Percentiles rank a stretch among this genome's conserved stretches.
phyloP scores from a whole-genome alignment of 2,329 filamentous ascomycete species.

The Magnaporthiopsis incrustans region DNA sequence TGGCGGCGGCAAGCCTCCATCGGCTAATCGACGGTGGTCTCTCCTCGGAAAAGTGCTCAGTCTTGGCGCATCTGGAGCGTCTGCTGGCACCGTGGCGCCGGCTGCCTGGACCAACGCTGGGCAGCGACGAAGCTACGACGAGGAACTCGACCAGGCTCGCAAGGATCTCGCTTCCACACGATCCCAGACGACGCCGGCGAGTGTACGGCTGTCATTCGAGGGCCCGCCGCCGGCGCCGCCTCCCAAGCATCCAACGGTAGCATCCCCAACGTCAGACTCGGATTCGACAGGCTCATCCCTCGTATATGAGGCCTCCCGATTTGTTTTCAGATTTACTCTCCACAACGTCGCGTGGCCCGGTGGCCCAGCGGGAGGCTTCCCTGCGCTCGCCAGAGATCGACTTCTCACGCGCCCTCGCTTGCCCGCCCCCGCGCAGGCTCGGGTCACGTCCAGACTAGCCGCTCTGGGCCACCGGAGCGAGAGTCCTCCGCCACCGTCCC shows the following conservation, averaged over 20 bases:
- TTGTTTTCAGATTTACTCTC: constrained; percentile 67
- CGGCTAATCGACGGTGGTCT: constrained; percentile 53
- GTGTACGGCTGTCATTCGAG: constrained; percentile 6
- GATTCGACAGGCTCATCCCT: constrained; percentile 47
- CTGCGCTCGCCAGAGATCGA: constrained; percentile 48
- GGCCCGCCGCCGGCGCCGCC: constrained; percentile 29
- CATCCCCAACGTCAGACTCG: constrained; percentile 34
- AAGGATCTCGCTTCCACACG: constrained; percentile 41
- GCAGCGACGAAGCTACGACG: constrained; percentile 25
- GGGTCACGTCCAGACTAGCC: constrained; percentile 36
- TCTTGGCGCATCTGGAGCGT: constrained; percentile 18
- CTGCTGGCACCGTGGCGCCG: constrained; percentile 12
- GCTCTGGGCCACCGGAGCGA: constrained; percentile 22
- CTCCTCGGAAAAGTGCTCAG: constrained; percentile 56
- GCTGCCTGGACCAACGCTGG: constrained; percentile 8
- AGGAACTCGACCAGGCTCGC: constrained; percentile 41
- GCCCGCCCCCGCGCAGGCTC: constrained; percentile 60
- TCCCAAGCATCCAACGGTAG: constrained; percentile 20
- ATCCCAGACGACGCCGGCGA: constrained; percentile 13
- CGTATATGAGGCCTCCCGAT: constrained; percentile 47
- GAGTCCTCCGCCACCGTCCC: constrained; percentile 28
- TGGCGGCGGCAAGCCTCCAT: constrained; percentile 20
- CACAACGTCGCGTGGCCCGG: constrained; percentile 33
- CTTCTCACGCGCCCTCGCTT: constrained; percentile 62
- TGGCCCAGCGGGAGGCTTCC: constrained; percentile 38